Evolutionary conservation across 306 rosid species (phyloP).

Genomic region (Dicorynia guianensis): DNA sequence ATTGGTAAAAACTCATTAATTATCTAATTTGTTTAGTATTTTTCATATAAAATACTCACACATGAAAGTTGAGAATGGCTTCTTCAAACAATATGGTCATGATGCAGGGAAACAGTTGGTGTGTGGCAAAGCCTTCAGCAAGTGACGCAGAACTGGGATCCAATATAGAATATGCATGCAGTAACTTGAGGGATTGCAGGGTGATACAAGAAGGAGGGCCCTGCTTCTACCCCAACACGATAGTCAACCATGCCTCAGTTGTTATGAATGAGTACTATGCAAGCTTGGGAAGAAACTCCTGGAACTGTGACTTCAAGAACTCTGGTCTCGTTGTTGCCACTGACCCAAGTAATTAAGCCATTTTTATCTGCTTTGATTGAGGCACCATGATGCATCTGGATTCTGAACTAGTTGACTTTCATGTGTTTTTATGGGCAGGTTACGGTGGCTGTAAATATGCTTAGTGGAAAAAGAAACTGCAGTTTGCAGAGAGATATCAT

Average conservation of each 20-base stretch:
- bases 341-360: constrained; percentile 56
- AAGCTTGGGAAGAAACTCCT: constrained; percentile 17
- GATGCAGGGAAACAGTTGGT: constrained; percentile 42
- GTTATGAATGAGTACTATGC: constrained; percentile 57
- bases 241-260: constrained; percentile 51
- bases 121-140: constrained; percentile 46
- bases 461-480: neutral
- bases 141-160: constrained; percentile 10
- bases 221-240: constrained; percentile 46
- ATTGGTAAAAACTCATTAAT: constrained; percentile 11
- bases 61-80: neutral
- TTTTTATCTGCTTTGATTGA: neutral
- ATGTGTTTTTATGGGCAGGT: constrained; percentile 36
- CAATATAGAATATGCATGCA: constrained; percentile 43
- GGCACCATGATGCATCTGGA: neutral
- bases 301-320: constrained; percentile 47
- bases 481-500: neutral
- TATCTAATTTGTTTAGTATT: neutral
- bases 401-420: neutral
- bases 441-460: constrained; percentile 36
- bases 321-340: constrained; percentile 32
- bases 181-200: constrained; percentile 3
- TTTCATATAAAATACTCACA: neutral
- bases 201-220: constrained; percentile 42
- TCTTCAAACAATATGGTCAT: neutral